These are phyloP conservation scores for Candolleomyces aberdarensis DNA, from an alignment of 768 basidiomycete species.

Conservation along the genomic window DNA sequence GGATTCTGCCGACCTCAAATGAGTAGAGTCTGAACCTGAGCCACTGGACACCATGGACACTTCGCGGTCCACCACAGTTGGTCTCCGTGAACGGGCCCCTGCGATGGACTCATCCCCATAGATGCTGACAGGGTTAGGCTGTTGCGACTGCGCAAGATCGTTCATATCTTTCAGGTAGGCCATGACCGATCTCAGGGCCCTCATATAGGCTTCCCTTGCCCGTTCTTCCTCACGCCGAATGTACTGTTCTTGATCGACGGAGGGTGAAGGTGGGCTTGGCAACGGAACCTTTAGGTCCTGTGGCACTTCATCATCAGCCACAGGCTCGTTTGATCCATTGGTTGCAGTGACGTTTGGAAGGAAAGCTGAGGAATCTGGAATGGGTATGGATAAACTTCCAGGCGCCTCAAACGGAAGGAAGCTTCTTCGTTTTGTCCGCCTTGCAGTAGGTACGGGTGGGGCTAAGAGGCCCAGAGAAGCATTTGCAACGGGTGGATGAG, in stretches of 20 bases:
- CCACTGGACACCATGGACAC: constrained; percentile 52
- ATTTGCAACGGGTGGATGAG: constrained; percentile 7
- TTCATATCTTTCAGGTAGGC: constrained; percentile 95
- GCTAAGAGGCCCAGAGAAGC: constrained; percentile 35
- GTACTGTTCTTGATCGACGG: constrained; percentile 44
- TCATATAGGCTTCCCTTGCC: constrained; percentile 65
- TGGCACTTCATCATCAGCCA: constrained; percentile 19
- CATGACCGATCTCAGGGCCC: constrained; percentile 89
- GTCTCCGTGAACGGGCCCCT: constrained; percentile 53
- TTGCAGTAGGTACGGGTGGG: constrained; percentile 41
- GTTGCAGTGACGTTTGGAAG: constrained; percentile 47
- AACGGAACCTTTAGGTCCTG: constrained; percentile 27
- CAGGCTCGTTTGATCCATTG: constrained; percentile 4
- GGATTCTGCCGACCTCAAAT: constrained; percentile 66
- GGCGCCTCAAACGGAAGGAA: constrained; percentile 84
- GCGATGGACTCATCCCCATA: constrained; percentile 51
- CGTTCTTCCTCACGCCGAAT: constrained; percentile 69
- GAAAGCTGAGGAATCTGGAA: constrained; percentile 63
- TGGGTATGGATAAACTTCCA: constrained; percentile 52
- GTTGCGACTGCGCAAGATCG: constrained; percentile 77
- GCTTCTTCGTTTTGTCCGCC: constrained; percentile 73
- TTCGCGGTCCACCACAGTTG: constrained; percentile 65
- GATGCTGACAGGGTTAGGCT: constrained; percentile 51
- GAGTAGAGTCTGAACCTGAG: constrained; percentile 42
- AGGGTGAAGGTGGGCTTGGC: constrained; percentile 38